Conservation (phyloP, 768 basidiomycete species). For the Phlegmacium glaucopus region DNA sequence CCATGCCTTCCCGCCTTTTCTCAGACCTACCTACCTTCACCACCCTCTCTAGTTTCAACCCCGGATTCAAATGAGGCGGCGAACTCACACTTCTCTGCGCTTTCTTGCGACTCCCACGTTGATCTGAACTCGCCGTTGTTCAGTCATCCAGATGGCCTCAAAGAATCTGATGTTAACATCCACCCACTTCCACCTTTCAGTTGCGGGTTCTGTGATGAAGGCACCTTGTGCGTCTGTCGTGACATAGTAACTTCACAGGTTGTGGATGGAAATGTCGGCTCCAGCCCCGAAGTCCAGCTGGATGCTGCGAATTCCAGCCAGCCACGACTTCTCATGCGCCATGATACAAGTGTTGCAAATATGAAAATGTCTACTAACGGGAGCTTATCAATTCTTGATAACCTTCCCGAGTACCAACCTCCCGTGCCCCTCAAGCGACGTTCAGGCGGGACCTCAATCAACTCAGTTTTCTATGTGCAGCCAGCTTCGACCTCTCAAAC, state of each 20-base stretch:
- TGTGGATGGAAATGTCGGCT: slow-evolving; percentile 14
- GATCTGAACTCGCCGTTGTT: slow-evolving; percentile 22
- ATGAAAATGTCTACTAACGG: not conserved
- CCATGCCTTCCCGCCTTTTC: slow-evolving; percentile 26
- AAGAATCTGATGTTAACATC: slow-evolving; percentile 22
- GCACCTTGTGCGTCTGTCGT: slow-evolving; percentile 73
- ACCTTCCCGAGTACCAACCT: slow-evolving; percentile 76
- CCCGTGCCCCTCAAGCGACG: slow-evolving; percentile 77
- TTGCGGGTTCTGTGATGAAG: slow-evolving; percentile 76
- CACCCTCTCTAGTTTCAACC: slow-evolving; percentile 51
- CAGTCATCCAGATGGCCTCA: slow-evolving; percentile 31
- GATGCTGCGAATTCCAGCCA: no score
- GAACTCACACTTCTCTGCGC: slow-evolving; percentile 31
- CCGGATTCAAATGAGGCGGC: slow-evolving; percentile 37
- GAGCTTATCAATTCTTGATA: slow-evolving; percentile 63
- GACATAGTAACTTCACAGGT: slow-evolving; percentile 56
- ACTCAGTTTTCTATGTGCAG: slow-evolving; percentile 54
- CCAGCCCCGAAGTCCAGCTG: not conserved
- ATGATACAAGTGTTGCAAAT: no score
- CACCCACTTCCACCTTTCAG: slow-evolving; percentile 45
- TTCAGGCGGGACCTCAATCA: slow-evolving; percentile 31
- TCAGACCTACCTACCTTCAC: slow-evolving; percentile 37
- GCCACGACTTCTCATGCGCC: no score
- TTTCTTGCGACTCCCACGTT: slow-evolving; percentile 30
- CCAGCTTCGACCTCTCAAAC: slow-evolving; percentile 16